Base-by-base conservation (phyloP, 805 yeast genomes). In the Candida sakaeoensis region DNA sequence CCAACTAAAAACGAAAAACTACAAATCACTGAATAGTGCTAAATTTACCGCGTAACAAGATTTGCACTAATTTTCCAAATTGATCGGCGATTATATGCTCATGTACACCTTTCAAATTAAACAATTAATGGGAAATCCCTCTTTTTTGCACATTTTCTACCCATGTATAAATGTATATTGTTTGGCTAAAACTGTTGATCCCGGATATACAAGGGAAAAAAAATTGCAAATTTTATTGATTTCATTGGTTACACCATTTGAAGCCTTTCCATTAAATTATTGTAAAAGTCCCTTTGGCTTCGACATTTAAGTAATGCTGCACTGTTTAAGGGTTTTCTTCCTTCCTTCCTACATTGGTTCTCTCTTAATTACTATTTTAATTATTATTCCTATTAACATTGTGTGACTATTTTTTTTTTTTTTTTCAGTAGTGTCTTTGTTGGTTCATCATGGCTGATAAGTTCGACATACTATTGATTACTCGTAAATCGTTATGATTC, bases 391-490 rank as follows among this genome's bases (percentile, higher is more conserved):
- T 12, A 23, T n/a, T n/a, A n/a, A n/a, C n/a, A n/a, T n/a, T 12
- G n/a, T n/a, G n/a, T 24, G 12, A 24, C 27, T n/a, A n/a, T n/a
- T n/a, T n/a, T n/a, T n/a, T n/a, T n/a, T n/a, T n/a, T 28, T 14
- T 26, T 18, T 35, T 13, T 25, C 22, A 32, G 16, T 29, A 40
- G 19, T 33, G 41, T 23, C 43, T 33, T 36, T 40, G 43, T 19
- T 40, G 37, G 18, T 28, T 28, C 32, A 28, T 28, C 40, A 36
- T 40, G 6, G 43, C 40, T n/a, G 39, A 30, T 28, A 43, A 34
- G 25, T 43, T 43, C 8, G 47, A 28, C 44, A 40, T 40, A 32
- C 47, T 43, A 31, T 25, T 40, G 16, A 40, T 37, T 7, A 25
- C 37, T 29, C 47, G 13, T 26, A 43, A 28, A 27, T 43, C 47